Conservation (phyloP, 1,284 basidiomycete genomes). For the Papiliotrema fonsecae region DNA sequence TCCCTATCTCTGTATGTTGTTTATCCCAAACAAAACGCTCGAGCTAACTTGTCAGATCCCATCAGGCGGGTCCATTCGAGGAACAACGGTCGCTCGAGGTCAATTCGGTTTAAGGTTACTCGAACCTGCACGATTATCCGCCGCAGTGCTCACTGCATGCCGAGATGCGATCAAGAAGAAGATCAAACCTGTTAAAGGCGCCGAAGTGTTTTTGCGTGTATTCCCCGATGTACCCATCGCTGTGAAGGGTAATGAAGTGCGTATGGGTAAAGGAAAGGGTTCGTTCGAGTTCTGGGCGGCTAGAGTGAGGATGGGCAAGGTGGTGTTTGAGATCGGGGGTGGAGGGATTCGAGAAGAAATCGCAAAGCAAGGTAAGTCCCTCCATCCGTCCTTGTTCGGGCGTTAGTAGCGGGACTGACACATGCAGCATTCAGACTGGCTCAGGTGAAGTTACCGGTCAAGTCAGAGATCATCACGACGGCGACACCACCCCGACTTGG, state of each 20-base stretch:
- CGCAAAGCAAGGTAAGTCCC: slow-evolving; percentile 78
- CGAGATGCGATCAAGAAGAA: slow-evolving; percentile 87
- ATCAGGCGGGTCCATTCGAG: slow-evolving; percentile 81
- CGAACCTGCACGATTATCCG: slow-evolving; percentile 76
- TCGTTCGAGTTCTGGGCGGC: slow-evolving; percentile 95
- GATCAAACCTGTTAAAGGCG: slow-evolving; percentile 85
- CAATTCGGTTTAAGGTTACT: slow-evolving; percentile 83
- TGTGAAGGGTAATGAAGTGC: slow-evolving; percentile 97
- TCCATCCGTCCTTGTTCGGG: too few species aligned
- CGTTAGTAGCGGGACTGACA: too few species aligned
- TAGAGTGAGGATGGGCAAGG: slow-evolving; percentile 85
- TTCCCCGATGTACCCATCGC: slow-evolving; percentile 98
- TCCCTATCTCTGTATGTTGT: slow-evolving; percentile 62
- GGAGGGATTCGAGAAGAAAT: slow-evolving; percentile 85
- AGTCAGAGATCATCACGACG: slow-evolving; percentile 79
- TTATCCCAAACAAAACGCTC: slow-evolving; percentile 30
- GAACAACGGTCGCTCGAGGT: slow-evolving; percentile 87
- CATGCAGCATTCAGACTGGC: slow-evolving; percentile 76
- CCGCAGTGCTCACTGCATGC: slow-evolving; percentile 82
- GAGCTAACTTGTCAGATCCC: slow-evolving; percentile 19
- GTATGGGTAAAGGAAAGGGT: slow-evolving; percentile 99
- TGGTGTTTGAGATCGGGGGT: slow-evolving; percentile 93
- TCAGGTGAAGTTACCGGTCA: slow-evolving; percentile 80
- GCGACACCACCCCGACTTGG: slow-evolving; percentile 74
- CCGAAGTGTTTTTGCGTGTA: slow-evolving; percentile 80